phyloP scores from a whole-genome alignment of 768 basidiomycete species.

The Amanita molliuscula region DNA sequence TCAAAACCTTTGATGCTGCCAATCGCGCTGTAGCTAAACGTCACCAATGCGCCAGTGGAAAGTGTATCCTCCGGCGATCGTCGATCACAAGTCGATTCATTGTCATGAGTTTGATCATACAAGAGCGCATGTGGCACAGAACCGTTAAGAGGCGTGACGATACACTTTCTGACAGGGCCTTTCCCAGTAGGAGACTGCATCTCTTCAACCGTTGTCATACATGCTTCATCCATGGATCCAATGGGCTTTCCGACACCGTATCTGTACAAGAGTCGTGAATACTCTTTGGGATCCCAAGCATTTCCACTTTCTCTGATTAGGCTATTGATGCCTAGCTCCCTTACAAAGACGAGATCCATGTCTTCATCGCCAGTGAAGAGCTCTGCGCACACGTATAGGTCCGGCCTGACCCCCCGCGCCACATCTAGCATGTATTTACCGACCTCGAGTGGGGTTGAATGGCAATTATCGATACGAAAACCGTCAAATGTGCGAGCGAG shows the following conservation, averaged over 20 bases:
- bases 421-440: constrained; percentile 92
- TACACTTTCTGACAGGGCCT: constrained; percentile 63
- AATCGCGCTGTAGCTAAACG: constrained; percentile 81
- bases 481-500: constrained; percentile 86
- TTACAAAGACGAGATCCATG: constrained; percentile 87
- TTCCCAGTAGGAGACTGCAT: constrained; percentile 76
- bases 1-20: constrained; percentile 98
- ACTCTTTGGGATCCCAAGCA: constrained; percentile 80
- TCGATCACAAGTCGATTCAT: constrained; percentile 85
- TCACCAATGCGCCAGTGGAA: constrained; percentile 86
- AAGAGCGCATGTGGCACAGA: constrained; percentile 87
- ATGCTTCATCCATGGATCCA: constrained; percentile 92
- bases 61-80: constrained; percentile 91
- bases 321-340: constrained; percentile 87
- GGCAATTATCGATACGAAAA: constrained; percentile 97
- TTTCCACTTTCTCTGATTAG: constrained; percentile 94
- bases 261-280: constrained; percentile 80
- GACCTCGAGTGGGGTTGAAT: constrained; percentile 94
- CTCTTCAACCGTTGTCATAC: constrained; percentile 66
- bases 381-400: constrained; percentile 96
- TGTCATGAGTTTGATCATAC: constrained; percentile 97
- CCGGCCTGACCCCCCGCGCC: constrained; percentile 78
- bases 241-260: constrained; percentile 92
- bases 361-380: constrained; percentile 94
- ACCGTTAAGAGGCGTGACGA: constrained; percentile 75